A percentile compares a stretch with the other conserved stretches of the same genome.
phyloP scores from a whole-genome alignment of 2,329 filamentous ascomycete species.

The Talaromyces islandicus region DNA sequence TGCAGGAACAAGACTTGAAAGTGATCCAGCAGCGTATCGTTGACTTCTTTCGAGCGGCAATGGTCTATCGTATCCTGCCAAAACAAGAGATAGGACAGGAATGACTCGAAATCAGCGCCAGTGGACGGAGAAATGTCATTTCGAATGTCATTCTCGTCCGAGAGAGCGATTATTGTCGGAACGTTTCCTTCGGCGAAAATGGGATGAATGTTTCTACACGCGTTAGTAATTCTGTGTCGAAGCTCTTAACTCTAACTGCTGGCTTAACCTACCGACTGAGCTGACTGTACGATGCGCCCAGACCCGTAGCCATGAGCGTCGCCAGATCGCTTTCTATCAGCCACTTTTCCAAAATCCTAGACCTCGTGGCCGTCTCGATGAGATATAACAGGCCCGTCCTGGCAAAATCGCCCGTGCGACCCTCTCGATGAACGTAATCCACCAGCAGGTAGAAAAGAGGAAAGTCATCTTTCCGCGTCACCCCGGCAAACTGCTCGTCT shows the following conservation, averaged over 20 bases:
- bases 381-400: conserved; percentile 91
- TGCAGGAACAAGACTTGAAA: conserved; percentile 96
- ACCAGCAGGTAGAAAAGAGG: conserved; percentile 92
- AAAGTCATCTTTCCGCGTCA: conserved; percentile 86
- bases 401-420: conserved; percentile 91
- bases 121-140: conserved; percentile 74
- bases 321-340: conserved; percentile 95
- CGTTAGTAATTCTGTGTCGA: too few species aligned
- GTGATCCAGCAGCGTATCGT: conserved; percentile 87
- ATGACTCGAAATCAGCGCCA: conserved; percentile 82
- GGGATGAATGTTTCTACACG: conserved; percentile 69
- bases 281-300: conserved; percentile 72
- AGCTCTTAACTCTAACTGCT: too few species aligned
- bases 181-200: conserved; percentile 64
- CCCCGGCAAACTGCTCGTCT: conserved; percentile 69
- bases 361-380: conserved; percentile 85
- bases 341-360: conserved; percentile 82
- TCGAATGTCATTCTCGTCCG: conserved; percentile 73
- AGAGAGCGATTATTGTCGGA: conserved; percentile 78
- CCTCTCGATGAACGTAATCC: conserved; percentile 94
- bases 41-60: conserved; percentile 85
- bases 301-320: conserved; percentile 91
- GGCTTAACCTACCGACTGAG: conserved; percentile 48
- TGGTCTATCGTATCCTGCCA: conserved; percentile 98
- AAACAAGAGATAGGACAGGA: conserved; percentile 89